These are phyloP conservation scores for Talaromyces proteolyticus DNA, from an alignment of 495 filamentous ascomycete species.

Conservation along the genomic window DNA sequence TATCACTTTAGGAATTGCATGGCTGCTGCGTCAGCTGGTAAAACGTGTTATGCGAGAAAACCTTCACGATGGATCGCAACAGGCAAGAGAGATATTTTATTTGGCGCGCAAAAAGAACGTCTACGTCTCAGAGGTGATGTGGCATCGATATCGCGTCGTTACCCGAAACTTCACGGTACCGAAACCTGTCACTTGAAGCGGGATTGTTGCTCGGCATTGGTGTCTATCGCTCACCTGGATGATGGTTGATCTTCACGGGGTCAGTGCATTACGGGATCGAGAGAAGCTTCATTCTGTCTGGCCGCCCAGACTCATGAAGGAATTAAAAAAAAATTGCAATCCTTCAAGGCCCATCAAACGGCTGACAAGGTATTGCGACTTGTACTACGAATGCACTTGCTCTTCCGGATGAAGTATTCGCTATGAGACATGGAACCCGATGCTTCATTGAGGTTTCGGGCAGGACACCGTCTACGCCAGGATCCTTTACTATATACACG, in stretches of 20 bases:
- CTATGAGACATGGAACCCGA: conserved; percentile 13
- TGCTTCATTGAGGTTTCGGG: conserved; percentile 17
- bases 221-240: conserved; percentile 20
- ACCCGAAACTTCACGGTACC: conserved; percentile 5
- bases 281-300: conserved; percentile 9
- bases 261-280: background rate
- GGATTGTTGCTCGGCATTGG: conserved; percentile 17
- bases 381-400: conserved; percentile 11
- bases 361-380: conserved; percentile 15
- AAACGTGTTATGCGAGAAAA: conserved; percentile 40
- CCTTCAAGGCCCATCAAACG: conserved; percentile 10
- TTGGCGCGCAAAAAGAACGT: conserved; percentile 29
- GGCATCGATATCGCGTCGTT: conserved; percentile 9
- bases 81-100: conserved; percentile 30
- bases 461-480: conserved; percentile 10
- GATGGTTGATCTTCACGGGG: conserved; percentile 10
- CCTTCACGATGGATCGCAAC: conserved; percentile 31
- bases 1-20: conserved; percentile 34
- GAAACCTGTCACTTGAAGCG: conserved; percentile 4
- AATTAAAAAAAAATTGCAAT: conserved; percentile 14
- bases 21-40: conserved; percentile 32
- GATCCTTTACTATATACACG: conserved; percentile 15
- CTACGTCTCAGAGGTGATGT: conserved; percentile 33
- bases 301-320: conserved; percentile 14
- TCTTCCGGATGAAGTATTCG: conserved; percentile 6